Evolutionary conservation across 2,329 filamentous ascomycete genomes (phyloP).

Genomic region (Trichoderma sp.): DNA sequence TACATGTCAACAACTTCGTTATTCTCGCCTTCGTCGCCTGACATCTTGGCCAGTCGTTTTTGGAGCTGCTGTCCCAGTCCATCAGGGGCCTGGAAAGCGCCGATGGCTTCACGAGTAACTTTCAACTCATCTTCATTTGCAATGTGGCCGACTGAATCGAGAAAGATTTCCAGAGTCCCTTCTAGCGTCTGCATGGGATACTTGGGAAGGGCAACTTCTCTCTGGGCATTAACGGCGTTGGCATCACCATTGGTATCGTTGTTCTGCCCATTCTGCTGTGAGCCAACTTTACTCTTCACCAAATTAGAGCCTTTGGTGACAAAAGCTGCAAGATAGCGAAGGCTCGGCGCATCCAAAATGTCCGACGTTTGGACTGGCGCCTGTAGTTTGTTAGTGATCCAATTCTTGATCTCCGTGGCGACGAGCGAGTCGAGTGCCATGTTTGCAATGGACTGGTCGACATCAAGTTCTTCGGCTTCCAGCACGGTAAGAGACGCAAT

Average conservation of each 20-base stretch:
- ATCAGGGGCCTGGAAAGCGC: neutral
- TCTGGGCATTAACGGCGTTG: neutral
- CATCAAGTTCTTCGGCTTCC: neutral
- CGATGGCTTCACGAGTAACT: neutral
- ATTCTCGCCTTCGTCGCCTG: neutral
- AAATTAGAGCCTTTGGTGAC: neutral
- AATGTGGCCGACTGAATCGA: neutral
- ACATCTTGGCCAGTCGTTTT: neutral
- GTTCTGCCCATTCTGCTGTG: neutral
- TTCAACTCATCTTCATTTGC: neutral
- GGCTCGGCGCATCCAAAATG: neutral
- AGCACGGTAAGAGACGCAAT: neutral
- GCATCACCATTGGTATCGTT: neutral
- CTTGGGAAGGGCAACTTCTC: neutral
- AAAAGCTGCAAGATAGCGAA: neutral
- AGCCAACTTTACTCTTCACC: neutral
- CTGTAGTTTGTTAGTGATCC: slow-evolving; percentile 30
- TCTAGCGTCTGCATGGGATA: slow-evolving; percentile 2
- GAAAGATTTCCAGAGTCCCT: neutral
- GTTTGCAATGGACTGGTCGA: neutral
- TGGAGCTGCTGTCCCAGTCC: neutral
- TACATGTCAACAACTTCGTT: slow-evolving; percentile 17
- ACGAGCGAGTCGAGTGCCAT: slow-evolving; percentile 34
- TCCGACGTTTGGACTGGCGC: slow-evolving; percentile 17
- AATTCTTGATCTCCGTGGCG: slow-evolving; percentile 35